Evolutionary conservation across 345 rosid species (phyloP).

Genomic region (Angophora floribunda): DNA sequence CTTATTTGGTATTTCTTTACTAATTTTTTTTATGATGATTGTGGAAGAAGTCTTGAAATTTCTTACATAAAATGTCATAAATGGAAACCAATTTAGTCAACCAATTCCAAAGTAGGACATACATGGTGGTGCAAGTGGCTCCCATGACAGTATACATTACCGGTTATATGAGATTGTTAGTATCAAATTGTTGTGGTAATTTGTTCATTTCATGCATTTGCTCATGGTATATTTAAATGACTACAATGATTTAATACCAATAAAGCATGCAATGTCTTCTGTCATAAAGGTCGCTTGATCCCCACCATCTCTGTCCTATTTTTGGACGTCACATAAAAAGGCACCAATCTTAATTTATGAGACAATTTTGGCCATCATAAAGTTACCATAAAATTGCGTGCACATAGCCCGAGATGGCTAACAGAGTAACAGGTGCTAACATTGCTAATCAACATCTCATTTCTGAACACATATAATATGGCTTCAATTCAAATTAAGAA

Average conservation of each 20-base stretch:
- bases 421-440: no score
- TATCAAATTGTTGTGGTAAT: neutral
- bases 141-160: neutral
- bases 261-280: neutral
- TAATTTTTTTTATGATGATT: neutral
- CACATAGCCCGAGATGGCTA: no score
- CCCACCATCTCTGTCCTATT: neutral
- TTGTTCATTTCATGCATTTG: neutral
- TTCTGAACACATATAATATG: no score
- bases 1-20: neutral
- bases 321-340: neutral
- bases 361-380: no score
- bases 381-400: no score
- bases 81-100: neutral
- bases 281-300: neutral
- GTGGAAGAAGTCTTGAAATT: neutral
- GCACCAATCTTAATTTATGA: no score
- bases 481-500: no score
- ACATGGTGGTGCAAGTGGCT: neutral
- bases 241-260: neutral
- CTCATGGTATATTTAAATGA: neutral
- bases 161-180: neutral
- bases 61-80: neutral
- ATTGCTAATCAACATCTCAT: no score
- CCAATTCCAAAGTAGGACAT: neutral